Percentiles rank a stretch among this genome's conserved stretches.
Conservation (phyloP, 164 flowering plant species). For the Malania oleifera region DNA sequence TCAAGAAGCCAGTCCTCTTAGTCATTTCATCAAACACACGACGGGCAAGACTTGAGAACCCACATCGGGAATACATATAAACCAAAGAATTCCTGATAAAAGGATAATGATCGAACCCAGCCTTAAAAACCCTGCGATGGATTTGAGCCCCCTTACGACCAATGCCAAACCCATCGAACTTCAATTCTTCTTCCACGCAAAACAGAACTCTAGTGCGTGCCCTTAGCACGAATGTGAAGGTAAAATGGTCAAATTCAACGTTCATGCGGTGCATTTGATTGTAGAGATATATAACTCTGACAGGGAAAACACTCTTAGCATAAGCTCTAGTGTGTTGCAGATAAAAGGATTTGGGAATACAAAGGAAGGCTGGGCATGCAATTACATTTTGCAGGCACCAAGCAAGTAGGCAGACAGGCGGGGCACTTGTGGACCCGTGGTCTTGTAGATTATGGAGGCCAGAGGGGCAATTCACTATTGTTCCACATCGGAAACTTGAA, state of each 20-base stretch:
- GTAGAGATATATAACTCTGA: slow-evolving; percentile 30
- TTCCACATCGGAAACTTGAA: no score
- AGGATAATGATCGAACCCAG: slow-evolving; percentile 25
- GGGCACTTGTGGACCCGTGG: no score
- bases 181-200: slow-evolving; percentile 10
- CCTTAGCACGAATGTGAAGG: slow-evolving; percentile 39
- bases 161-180: slow-evolving; percentile 2
- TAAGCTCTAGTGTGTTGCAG: slow-evolving; percentile 45
- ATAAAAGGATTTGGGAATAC: slow-evolving; percentile 26
- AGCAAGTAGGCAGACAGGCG: no score
- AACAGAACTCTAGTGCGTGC: slow-evolving; percentile 32
- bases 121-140: slow-evolving; percentile 30
- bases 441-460: no score
- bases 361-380: no score
- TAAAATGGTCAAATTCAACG: slow-evolving; percentile 30
- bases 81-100: slow-evolving; percentile 36
- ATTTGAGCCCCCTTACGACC: slow-evolving; percentile 31
- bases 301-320: slow-evolving; percentile 30
- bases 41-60: slow-evolving; percentile 27
- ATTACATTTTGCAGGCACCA: no score
- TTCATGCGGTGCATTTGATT: slow-evolving; percentile 27
- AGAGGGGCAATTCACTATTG: no score
- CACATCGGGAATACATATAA: slow-evolving; percentile 34
- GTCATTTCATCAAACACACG: slow-evolving; percentile 48
- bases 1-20: slow-evolving; percentile 35